A percentile compares a stretch with the other conserved stretches of the same genome.
Evolutionary conservation across 75 land plant species (phyloP).

Genomic region (Chamaecyparis obtusa): DNA sequence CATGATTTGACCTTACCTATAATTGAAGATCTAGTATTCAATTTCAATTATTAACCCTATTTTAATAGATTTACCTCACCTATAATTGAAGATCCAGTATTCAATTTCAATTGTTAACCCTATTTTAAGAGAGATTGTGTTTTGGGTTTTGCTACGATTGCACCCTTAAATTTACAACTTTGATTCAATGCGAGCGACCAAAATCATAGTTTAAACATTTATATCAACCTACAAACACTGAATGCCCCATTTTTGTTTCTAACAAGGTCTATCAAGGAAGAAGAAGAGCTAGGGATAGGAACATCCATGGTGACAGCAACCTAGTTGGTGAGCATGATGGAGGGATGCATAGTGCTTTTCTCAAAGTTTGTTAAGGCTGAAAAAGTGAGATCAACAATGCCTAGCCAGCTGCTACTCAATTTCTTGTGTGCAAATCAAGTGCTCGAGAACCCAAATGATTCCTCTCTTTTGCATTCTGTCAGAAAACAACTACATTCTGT

Average conservation of each 20-base stretch:
- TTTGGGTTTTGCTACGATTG: neutral
- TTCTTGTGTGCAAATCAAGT: constrained; percentile 9
- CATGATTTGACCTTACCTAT: neutral
- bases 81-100: neutral
- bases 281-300: constrained; percentile 13
- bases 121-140: neutral
- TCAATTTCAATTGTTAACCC: neutral
- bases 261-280: constrained; percentile 3
- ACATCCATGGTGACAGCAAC: constrained; percentile 14
- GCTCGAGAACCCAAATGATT: constrained; percentile 1
- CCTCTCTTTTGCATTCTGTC: neutral
- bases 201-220: neutral
- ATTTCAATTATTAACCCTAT: neutral
- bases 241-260: neutral
- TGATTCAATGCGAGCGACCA: neutral
- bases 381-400: constrained; percentile 19
- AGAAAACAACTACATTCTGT: constrained; percentile 1
- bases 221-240: neutral
- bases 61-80: neutral
- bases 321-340: constrained; percentile 26
- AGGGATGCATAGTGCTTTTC: constrained; percentile 39
- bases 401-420: neutral
- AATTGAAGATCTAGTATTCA: neutral
- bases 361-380: constrained; percentile 48
- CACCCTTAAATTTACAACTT: neutral